Conservation (phyloP, 2,329 filamentous ascomycete species). For the Gaeumannomyces sp. region DNA sequence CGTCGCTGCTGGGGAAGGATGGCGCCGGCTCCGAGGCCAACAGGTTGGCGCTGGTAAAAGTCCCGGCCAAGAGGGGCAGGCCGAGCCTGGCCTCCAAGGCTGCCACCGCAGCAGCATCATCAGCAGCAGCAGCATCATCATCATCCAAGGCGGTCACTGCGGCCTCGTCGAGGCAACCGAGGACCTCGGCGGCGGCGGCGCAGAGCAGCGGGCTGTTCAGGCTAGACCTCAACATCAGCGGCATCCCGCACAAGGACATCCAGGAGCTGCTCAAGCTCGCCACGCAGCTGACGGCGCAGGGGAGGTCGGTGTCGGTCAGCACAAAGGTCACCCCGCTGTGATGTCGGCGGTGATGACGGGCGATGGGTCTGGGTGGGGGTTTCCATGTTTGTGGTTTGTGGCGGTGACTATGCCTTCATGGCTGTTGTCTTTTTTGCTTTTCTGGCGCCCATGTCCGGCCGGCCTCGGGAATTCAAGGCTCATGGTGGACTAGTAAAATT, state of each 20-base stretch:
- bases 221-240: neutral
- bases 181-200: too few species aligned
- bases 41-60: slow-evolving; percentile 10
- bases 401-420: neutral
- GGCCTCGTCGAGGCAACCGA: neutral
- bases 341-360: neutral
- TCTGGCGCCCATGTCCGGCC: neutral
- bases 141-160: too few species aligned
- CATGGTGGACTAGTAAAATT: neutral
- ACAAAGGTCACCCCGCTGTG: neutral
- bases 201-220: neutral
- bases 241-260: neutral
- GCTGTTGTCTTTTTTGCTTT: neutral
- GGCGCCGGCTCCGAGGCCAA: neutral
- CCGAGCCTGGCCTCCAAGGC: neutral
- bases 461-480: neutral
- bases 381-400: neutral
- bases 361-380: too few species aligned
- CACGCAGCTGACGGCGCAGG: neutral
- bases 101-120: too few species aligned
- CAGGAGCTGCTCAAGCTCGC: neutral
- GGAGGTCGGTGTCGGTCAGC: neutral
- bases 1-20: slow-evolving; percentile 17
- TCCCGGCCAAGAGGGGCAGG: slow-evolving; percentile 13
- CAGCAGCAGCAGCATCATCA: neutral